phyloP scores from a whole-genome alignment of 805 yeast genomes.

The Pichia rugopelliculosa region DNA sequence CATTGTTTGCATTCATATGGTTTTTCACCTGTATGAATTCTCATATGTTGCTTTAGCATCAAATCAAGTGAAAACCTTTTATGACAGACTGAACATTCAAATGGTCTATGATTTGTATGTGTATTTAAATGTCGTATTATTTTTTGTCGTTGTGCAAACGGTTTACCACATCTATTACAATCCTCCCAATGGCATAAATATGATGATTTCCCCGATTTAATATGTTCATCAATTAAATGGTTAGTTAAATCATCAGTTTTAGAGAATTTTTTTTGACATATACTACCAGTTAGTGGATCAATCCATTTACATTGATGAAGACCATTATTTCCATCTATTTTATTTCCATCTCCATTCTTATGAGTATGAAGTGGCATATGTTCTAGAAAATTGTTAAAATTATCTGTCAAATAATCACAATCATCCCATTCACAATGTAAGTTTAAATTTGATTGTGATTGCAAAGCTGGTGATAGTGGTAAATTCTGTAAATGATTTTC shows the following conservation, averaged over 20 bases:
- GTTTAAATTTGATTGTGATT: not conserved
- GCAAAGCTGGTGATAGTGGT: not conserved
- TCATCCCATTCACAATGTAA: conserved; percentile 69
- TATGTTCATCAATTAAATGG: conserved; percentile 63
- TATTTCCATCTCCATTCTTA: conserved; percentile 9
- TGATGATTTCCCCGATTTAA: conserved; percentile 62
- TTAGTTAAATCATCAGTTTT: conserved; percentile 57
- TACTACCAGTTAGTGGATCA: conserved; percentile 10
- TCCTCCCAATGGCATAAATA: conserved; percentile 74
- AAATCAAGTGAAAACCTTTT: conserved; percentile 69
- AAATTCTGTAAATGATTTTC: conserved; percentile 36
- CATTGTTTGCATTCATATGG: conserved; percentile 74
- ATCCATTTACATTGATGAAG: conserved; percentile 35
- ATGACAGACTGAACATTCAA: conserved; percentile 60
- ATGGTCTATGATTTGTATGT: conserved; percentile 83
- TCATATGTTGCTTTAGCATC: conserved; percentile 70
- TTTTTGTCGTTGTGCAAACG: conserved; percentile 80
- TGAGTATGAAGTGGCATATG: conserved; percentile 42
- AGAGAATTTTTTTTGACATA: conserved; percentile 45
- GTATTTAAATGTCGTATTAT: conserved; percentile 77
- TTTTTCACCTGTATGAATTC: conserved; percentile 85
- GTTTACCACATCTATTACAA: conserved; percentile 57
- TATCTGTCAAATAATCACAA: conserved; percentile 53
- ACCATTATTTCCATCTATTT: conserved; percentile 1
- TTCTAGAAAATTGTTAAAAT: conserved; percentile 45